phyloP scores from a whole-genome alignment of 371 early-diverging fungal species.

The Nosema muscidifuracis region DNA sequence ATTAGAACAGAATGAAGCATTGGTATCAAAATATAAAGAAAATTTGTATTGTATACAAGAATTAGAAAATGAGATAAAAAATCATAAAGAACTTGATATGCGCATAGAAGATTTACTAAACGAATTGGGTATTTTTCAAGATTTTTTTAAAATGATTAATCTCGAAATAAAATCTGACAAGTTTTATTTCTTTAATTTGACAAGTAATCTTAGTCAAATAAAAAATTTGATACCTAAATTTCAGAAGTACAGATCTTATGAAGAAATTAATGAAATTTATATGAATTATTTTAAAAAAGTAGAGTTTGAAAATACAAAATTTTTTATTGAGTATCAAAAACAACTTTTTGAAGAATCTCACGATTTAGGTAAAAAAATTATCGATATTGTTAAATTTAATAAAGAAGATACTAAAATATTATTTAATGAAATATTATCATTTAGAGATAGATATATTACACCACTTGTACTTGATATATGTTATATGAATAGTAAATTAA shows the following conservation, averaged over 20 bases:
- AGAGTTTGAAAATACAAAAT: not conserved
- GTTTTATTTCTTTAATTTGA: slow-evolving; percentile 18
- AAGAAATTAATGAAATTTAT: slow-evolving; percentile 6
- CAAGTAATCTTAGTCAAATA: not conserved
- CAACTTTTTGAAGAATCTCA: not conserved
- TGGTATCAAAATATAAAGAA: slow-evolving; percentile 1
- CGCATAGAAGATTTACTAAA: not conserved
- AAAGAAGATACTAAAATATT: not conserved
- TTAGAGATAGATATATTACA: not conserved
- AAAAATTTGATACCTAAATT: not conserved
- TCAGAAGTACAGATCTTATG: slow-evolving; percentile 19
- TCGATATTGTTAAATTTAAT: not conserved
- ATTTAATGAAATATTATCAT: slow-evolving; percentile 6
- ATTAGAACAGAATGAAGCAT: slow-evolving; percentile 2
- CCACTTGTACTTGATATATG: slow-evolving; percentile 1
- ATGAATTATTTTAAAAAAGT: not conserved
- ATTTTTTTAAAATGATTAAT: not conserved
- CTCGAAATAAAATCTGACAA: not conserved
- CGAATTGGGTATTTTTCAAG: slow-evolving; percentile 3
- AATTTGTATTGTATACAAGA: not conserved
- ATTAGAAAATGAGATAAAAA: slow-evolving; percentile 10
- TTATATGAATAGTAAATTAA: slow-evolving; percentile 7
- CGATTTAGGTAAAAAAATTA: slow-evolving; percentile 4
- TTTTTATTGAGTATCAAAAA: slow-evolving; percentile 1
- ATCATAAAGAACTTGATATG: not conserved